These are phyloP conservation scores for Fusarium albosuccineum DNA, from an alignment of 2,329 filamentous ascomycete species.

Conservation along the genomic window DNA sequence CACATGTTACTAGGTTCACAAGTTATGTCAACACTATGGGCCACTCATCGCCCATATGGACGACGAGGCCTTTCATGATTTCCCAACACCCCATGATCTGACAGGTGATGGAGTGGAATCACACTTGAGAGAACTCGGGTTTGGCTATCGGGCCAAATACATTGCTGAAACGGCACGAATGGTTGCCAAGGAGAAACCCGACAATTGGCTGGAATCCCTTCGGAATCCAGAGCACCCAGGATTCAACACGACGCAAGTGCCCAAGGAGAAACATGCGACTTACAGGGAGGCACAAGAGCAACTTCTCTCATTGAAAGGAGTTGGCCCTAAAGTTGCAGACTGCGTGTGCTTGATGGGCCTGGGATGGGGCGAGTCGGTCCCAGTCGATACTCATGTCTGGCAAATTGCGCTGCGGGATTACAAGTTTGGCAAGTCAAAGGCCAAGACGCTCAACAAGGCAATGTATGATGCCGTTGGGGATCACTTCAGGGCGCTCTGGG, in stretches of 20 bases:
- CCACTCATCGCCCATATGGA: slow-evolving; percentile 78
- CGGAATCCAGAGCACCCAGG: slow-evolving; percentile 81
- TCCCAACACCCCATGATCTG: slow-evolving; percentile 82
- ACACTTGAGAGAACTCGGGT: slow-evolving; percentile 84
- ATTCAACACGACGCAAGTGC: slow-evolving; percentile 60
- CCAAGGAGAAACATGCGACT: slow-evolving; percentile 65
- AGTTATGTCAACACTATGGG: slow-evolving; percentile 89
- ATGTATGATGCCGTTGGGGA: slow-evolving; percentile 93
- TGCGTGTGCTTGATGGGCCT: slow-evolving; percentile 97
- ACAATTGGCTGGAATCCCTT: slow-evolving; percentile 81
- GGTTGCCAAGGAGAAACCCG: slow-evolving; percentile 74
- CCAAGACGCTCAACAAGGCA: slow-evolving; percentile 85
- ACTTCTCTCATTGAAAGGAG: slow-evolving; percentile 83
- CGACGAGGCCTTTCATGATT: slow-evolving; percentile 84
- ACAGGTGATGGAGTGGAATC: slow-evolving; percentile 80
- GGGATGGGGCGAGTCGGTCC: slow-evolving; percentile 94
- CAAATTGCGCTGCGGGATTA: slow-evolving; percentile 98
- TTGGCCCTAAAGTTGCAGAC: slow-evolving; percentile 96
- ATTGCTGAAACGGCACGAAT: slow-evolving; percentile 87
- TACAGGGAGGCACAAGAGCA: slow-evolving; percentile 86
- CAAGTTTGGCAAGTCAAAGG: slow-evolving; percentile 88
- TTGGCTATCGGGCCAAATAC: slow-evolving; percentile 95
- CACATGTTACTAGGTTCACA: slow-evolving; percentile 72
- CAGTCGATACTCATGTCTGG: slow-evolving; percentile 98
- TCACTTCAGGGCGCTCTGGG: slow-evolving; percentile 91